Base-by-base conservation (phyloP, 805 yeast genomes). In the Teunomyces atbi region DNA sequence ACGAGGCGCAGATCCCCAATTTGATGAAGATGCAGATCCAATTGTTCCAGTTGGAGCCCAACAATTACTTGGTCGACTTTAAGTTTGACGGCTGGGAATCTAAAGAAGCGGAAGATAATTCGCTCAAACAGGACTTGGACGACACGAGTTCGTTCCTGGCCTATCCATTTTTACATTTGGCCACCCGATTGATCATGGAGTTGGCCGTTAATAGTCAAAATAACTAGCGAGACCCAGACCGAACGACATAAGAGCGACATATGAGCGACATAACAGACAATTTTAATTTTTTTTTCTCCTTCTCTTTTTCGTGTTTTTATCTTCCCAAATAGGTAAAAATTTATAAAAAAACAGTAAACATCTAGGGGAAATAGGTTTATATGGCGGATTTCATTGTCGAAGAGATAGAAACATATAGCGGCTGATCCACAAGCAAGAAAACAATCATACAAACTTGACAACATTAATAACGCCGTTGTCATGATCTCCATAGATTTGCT, bases 41-140 rank as follows among this genome's bases (percentile, higher is more conserved):
- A 65, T 76, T 94, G 48, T 94, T 92, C 68, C 97, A 92, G 64
- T 75, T 94, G 52, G 99, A 94, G 62, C 96, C 96, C 38, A 92
- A 94, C 66, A 92, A 92, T 62, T 94, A 94, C 61, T 74, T 94
- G 43, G 98, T 94, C 7, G 99, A 94, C 66, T 94, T 94, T 74
- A 94, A 94, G 67, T 94, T 92, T 62, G 98, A 92, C 64, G 98
- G 98, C 1, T 92, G 97, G 96, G 97, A 91, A 61, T 75, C 69
- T 21, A 66, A 68, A 21, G 47, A 40, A 23, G 34, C 29, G 38
- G 37, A 19, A 12, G 45, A 56, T 13, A 51, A 42, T 38, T 51
- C 41, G 69, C 65, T 16, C 1, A 71, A 62, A 43, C 71, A 66
- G 49, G 74, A 65, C 49, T 64, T 61, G 44, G 94, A 86, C 54